phyloP scores from a whole-genome alignment of 306 rosid genomes.

The Ceratonia siliqua region DNA sequence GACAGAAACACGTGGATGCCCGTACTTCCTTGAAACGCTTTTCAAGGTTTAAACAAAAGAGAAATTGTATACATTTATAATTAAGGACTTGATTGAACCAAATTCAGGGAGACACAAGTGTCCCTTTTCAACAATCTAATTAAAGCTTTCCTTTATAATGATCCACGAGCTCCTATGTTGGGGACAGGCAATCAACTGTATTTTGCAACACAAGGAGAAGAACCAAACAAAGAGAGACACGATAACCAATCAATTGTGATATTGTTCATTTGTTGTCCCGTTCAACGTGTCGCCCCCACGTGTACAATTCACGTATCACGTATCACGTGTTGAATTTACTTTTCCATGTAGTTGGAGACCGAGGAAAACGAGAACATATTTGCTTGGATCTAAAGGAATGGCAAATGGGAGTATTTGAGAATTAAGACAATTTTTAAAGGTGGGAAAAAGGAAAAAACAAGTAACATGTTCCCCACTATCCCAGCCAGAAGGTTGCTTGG shows the following conservation, averaged over 20 bases:
- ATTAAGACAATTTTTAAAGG: neutral
- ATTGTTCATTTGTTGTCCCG: neutral
- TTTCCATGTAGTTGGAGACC: neutral
- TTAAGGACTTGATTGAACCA: neutral
- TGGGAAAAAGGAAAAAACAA: neutral
- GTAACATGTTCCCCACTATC: constrained; percentile 47
- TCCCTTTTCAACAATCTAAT: neutral
- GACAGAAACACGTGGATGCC: neutral
- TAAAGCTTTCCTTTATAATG: neutral
- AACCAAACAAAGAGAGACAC: neutral
- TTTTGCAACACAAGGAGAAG: too few species aligned
- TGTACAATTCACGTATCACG: neutral
- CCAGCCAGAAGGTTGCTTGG: constrained; percentile 38
- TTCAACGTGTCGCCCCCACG: constrained; percentile 28
- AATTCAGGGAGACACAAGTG: neutral
- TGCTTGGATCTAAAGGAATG: constrained; percentile 39
- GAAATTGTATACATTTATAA: neutral
- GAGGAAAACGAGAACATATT: neutral
- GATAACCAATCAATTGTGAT: neutral
- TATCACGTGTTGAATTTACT: neutral
- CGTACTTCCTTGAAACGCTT: neutral
- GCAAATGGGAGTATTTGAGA: constrained; percentile 1
- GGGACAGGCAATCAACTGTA: neutral
- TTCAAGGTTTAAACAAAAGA: neutral
- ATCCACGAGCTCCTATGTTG: neutral